Evolutionary conservation across 106 monocot genomes (phyloP).

Genomic region (Allium fistulosum): DNA sequence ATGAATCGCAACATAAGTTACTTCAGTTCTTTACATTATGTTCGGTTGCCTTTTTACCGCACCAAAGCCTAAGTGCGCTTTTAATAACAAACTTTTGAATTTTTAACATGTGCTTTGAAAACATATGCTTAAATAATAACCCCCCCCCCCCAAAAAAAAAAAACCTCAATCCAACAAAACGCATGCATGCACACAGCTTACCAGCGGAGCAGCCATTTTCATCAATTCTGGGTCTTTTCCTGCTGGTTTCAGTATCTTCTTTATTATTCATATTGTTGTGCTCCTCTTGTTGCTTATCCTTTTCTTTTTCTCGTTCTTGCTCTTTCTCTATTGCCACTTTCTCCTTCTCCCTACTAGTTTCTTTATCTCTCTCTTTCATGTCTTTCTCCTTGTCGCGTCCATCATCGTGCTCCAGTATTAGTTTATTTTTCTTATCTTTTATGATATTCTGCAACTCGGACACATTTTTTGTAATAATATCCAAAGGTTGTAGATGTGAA

Average conservation of each 20-base stretch:
- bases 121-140: too few relatives aligned
- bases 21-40: too few relatives aligned
- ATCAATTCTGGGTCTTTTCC: slow-evolving; percentile 36
- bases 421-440: slow-evolving; percentile 64
- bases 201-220: slow-evolving; percentile 47
- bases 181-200: background rate
- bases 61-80: too few relatives aligned
- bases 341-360: slow-evolving; percentile 6
- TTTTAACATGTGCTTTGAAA: too few relatives aligned
- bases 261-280: slow-evolving; percentile 33
- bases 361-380: slow-evolving; percentile 45
- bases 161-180: too few relatives aligned
- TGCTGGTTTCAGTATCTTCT: slow-evolving; percentile 23
- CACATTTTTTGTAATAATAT: slow-evolving; percentile 89
- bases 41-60: too few relatives aligned
- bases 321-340: slow-evolving; percentile 45
- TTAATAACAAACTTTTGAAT: too few relatives aligned
- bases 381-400: slow-evolving; percentile 48
- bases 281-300: slow-evolving; percentile 44
- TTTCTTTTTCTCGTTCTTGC: slow-evolving; percentile 52
- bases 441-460: slow-evolving; percentile 63
- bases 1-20: too few relatives aligned
- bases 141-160: too few relatives aligned
- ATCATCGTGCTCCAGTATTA: slow-evolving; percentile 26
- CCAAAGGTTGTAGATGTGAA: slow-evolving; percentile 85